A percentile compares a stretch with the other conserved stretches of the same genome.
These are phyloP conservation scores for Rubia balearica DNA, from an alignment of 305 asterid genomes.

Conservation along the genomic window DNA sequence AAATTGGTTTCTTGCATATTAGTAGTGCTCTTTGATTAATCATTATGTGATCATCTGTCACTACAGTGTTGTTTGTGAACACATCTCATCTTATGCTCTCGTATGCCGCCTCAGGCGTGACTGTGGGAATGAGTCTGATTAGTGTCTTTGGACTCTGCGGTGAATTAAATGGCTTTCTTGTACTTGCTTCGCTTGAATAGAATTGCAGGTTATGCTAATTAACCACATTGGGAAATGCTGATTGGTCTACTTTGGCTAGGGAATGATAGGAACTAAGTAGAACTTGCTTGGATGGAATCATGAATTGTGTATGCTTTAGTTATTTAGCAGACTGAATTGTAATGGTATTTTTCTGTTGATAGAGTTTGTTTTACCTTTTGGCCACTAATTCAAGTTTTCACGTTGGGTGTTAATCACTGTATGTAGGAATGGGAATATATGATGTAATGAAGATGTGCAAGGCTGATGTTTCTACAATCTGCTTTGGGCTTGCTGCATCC, in stretches of 20 bases:
- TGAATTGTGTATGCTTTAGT: neutral
- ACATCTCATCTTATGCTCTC: neutral
- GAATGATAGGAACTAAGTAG: neutral
- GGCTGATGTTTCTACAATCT: constrained; percentile 85
- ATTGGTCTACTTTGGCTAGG: neutral
- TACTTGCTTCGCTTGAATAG: neutral
- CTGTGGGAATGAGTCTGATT: neutral
- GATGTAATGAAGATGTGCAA: constrained; percentile 94
- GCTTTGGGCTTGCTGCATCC: constrained; percentile 88
- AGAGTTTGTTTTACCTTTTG: neutral
- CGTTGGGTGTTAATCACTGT: constrained; percentile 8
- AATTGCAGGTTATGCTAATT: neutral
- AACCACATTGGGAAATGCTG: neutral
- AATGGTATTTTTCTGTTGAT: neutral
- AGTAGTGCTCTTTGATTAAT: neutral
- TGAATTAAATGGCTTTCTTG: neutral
- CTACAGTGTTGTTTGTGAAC: neutral
- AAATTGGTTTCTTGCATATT: neutral
- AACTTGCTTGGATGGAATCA: neutral
- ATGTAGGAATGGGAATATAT: constrained; percentile 82
- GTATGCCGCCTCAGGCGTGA: neutral
- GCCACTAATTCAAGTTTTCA: neutral
- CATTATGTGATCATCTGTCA: neutral
- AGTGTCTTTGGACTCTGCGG: neutral
- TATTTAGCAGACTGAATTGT: neutral